These are phyloP conservation scores for Phlegmacium glaucopus DNA, from an alignment of 768 basidiomycete genomes.

Conservation along the genomic window DNA sequence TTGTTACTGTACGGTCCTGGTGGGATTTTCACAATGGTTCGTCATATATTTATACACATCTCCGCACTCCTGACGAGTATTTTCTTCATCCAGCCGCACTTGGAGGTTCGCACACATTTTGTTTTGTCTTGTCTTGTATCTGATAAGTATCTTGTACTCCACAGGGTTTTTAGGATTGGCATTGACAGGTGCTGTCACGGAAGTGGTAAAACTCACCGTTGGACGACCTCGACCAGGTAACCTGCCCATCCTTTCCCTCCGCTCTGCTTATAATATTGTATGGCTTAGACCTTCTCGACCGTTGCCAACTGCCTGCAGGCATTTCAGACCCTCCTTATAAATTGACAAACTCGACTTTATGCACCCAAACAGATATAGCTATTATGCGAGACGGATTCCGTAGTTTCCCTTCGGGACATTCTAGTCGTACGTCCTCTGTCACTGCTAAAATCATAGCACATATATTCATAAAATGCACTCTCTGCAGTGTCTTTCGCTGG, in stretches of 20 bases:
- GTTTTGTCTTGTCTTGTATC: not conserved
- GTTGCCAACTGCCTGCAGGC: slow-evolving; percentile 68
- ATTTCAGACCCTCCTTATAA: slow-evolving; percentile 69
- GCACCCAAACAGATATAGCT: slow-evolving; percentile 61
- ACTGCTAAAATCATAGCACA: not conserved
- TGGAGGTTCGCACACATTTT: slow-evolving; percentile 34
- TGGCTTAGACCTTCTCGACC: slow-evolving; percentile 53
- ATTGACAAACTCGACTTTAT: slow-evolving; percentile 71
- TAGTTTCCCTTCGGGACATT: slow-evolving; percentile 91
- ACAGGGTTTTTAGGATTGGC: slow-evolving; percentile 71
- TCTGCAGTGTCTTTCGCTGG: slow-evolving; percentile 85
- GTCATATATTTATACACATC: slow-evolving; percentile 6
- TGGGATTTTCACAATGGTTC: slow-evolving; percentile 85
- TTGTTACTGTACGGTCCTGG: slow-evolving; percentile 71
- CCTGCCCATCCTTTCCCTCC: not conserved
- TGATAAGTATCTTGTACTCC: slow-evolving; percentile 5
- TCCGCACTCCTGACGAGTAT: not conserved
- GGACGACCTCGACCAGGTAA: slow-evolving; percentile 86
- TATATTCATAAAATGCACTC: slow-evolving; percentile 2
- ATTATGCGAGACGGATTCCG: slow-evolving; percentile 82
- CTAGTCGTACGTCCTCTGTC: slow-evolving; percentile 57
- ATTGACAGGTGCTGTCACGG: slow-evolving; percentile 78
- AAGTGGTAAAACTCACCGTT: slow-evolving; percentile 82
- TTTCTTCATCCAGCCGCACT: slow-evolving; percentile 30
- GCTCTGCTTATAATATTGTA: not conserved